Evolutionary conservation across 2,329 filamentous ascomycete genomes (phyloP), one percentile per base, ranked within the genome.

Genomic region (Fusarium clavum): DNA sequence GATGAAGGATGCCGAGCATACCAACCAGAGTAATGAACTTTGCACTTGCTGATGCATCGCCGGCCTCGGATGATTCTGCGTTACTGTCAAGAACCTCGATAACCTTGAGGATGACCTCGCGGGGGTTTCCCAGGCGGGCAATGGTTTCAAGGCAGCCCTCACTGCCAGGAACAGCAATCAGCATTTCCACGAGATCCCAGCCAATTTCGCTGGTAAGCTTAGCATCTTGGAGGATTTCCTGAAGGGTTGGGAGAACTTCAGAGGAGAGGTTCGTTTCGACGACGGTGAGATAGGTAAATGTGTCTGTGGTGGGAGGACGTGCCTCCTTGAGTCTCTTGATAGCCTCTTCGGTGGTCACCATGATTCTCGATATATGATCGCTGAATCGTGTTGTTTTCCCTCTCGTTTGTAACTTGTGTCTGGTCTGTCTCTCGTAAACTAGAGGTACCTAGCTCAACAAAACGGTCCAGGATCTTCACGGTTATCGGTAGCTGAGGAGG

Each of bases 71-170:
- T 12, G 72, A 79, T 27, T 84, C 81, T n/a, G 83, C 81, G 40
- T 77, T 76, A 45, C 80, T 77, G 54, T 91, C 88, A 65, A 96
- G 82, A 16, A 88, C 87, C 77, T 94, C 92, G 27, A 93, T 90
- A 30, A 94, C 89, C 77, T 94, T 94, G 73, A 96, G 83, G 63
- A 95, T 91, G 47, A 94, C 91, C 79, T 96, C 93, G 53, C 92
- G 85, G 2, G 93, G 93, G 76, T 95, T 96, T 53, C 92, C 93
- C 41, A 94, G 84, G 25, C 90, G 87, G 32, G 92, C 92, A 55
- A 95, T 90, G 30, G 90, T 92, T 76, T 91, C 87, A 18, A 95
- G 83, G 76, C 92, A 94, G 48, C 85, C 80, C 71, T 92, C 89
- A n/a, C 90, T 91, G 14, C 86, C 88, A 2, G 91, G 85, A 8